A percentile compares a stretch with the other conserved stretches of the same genome.
phyloP scores from a whole-genome alignment of 306 rosid species.

The Sicyos baderoa region DNA sequence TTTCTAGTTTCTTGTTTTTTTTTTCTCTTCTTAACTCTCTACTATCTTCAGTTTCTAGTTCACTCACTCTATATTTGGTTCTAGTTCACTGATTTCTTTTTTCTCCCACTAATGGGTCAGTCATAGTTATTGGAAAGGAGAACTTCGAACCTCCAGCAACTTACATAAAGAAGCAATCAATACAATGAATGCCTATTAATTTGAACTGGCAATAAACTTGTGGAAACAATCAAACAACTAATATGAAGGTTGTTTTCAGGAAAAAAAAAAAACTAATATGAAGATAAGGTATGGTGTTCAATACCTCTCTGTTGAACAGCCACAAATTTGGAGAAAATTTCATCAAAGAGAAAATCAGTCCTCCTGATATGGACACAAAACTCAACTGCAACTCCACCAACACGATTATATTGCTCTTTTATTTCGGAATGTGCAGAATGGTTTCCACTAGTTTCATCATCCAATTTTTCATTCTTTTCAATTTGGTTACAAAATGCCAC shows the following conservation, averaged over 20 bases:
- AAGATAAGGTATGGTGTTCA: conserved; percentile 14
- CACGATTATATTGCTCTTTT: conserved; percentile 87
- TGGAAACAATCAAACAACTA: no score
- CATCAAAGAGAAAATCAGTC: conserved; percentile 87
- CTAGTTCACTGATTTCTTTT: not conserved
- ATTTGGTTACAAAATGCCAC: conserved; percentile 89
- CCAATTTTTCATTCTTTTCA: conserved; percentile 48
- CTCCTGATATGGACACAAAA: conserved; percentile 93
- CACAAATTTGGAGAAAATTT: conserved; percentile 70
- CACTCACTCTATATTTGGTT: no score
- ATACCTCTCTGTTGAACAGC: conserved; percentile 83
- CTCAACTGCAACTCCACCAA: conserved; percentile 99
- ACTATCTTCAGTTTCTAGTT: no score
- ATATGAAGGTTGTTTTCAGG: no score
- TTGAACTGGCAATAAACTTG: not conserved
- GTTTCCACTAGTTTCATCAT: conserved; percentile 34
- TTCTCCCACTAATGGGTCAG: not conserved
- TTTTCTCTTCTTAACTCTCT: not conserved
- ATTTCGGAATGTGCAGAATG: conserved; percentile 65
- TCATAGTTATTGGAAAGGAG: not conserved
- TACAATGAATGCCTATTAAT: conserved; percentile 5
- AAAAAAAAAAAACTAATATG: conserved; percentile 2
- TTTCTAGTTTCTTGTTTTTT: not conserved
- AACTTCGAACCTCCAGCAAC: not conserved
- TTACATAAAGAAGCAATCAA: not conserved